Percentiles rank a stretch among this genome's conserved stretches.
Conservation (phyloP, 2,329 filamentous ascomycete genomes). For the Cytospora mali region DNA sequence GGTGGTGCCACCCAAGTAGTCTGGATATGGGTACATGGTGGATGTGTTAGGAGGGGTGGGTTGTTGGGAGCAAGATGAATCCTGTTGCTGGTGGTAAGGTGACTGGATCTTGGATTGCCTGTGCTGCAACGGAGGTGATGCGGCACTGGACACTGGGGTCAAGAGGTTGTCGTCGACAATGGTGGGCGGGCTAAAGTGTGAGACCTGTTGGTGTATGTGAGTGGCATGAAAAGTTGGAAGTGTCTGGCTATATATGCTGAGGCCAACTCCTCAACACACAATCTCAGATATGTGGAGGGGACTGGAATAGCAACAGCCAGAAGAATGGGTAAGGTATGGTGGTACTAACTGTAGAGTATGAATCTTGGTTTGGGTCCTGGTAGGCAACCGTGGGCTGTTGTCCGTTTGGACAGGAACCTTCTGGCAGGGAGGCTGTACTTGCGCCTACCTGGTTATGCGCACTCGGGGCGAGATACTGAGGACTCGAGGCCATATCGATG, state of each 20-base stretch:
- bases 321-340: neutral
- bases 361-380: conserved; percentile 26
- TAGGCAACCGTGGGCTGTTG: conserved; percentile 26
- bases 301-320: neutral
- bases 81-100: conserved; percentile 42
- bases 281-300: conserved; percentile 1
- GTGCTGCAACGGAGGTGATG: conserved; percentile 52
- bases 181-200: conserved; percentile 43
- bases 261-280: neutral
- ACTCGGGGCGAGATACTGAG: conserved; percentile 34
- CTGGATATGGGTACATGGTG: conserved; percentile 47
- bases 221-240: conserved; percentile 1
- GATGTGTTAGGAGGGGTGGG: conserved; percentile 52
- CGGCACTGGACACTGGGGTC: conserved; percentile 54
- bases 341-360: conserved; percentile 29
- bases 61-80: conserved; percentile 44
- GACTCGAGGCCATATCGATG: conserved; percentile 35
- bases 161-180: conserved; percentile 40
- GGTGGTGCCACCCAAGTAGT: conserved; percentile 46
- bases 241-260: conserved; percentile 2
- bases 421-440: conserved; percentile 16
- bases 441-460: conserved; percentile 32
- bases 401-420: conserved; percentile 25
- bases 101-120: conserved; percentile 30
- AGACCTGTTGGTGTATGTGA: conserved; percentile 35